Evolutionary conservation across 148 eudicot genomes (phyloP), one percentile per base, ranked within the genome.

Genomic region (Drosera capensis): DNA sequence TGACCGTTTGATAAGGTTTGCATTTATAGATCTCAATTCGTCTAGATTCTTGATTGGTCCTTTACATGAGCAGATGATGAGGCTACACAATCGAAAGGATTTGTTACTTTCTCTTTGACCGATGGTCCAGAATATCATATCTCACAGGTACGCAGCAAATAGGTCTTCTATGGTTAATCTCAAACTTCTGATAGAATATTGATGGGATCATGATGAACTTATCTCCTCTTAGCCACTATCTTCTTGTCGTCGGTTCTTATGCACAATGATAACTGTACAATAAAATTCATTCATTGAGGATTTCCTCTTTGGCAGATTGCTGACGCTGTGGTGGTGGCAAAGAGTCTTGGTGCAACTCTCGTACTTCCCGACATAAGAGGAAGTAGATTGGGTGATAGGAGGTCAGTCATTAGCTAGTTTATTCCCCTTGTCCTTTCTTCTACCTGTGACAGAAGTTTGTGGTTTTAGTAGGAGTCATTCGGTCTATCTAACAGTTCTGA

Each of bases 61-160:
- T 25, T 20, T 55, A 7, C 55, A 8, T 65, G 58, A 43, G 3
- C 59, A 42, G 31, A 79, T 74, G 92, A 71, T 38, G 86, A 73
- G 45, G 55, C 63, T 12, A 55, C 49, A 14, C 48, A 64, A 56
- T 58, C 82, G 11, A 63, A 75, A 40, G 97, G 97, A 11, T 80
- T 66, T 62, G 81, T 88, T 41, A 83, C 92, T 31, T 80, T 88
- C 65, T 88, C 97, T 20, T 65, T 88, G 16, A 84, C 87, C 13
- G 85, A 84, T 46, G 97, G 97, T 60, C 97, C 97, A 14, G 97
- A 84, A 64, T 88, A 78, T 65, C 97, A 88, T 60, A 73, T 84
- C 62, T 75, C 97, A 35, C 97, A 88, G 94, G 96, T 87, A 58
- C 5, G n/a, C 5, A 34, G n/a, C 14, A 34, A 34, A 9, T 28